Base-by-base conservation (phyloP, 441 rosid species). In the Populus trichocarpa region DNA sequence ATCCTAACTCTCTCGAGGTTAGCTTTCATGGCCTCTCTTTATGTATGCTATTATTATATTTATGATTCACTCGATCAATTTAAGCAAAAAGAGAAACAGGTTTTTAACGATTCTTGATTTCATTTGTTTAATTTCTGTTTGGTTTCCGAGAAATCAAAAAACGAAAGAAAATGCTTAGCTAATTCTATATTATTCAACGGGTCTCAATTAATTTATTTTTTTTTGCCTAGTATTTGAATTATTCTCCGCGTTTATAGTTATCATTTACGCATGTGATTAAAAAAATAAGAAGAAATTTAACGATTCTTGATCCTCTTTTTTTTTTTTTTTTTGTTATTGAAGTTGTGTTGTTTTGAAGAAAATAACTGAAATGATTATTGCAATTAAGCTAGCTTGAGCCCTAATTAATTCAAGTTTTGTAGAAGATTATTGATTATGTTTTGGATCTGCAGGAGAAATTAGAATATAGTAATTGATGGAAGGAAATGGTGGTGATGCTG, bases 401-500 rank as follows among this genome's bases (percentile, higher is more conserved):
- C 33, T 65, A 25, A 65, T 53, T 53, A 16, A 53, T 53, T 16
- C 61, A 16, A 53, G 8, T 53, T 30, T 16, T 53, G 61, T 50
- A 14, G n/a, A 50, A 50, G n/a, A 16, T 50, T 50, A 14, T 28
- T 57, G 7, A 16, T 4, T 3, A 4, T 4, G 32, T 25, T 33
- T 66, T 30, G 25, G 22, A 67, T 69, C 13, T 75, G 20, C 76
- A 73, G 86, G 50, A 69, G 74, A 63, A 30, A 16, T 53, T 30
- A 22, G 26, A 74, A 30, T 30, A 28, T 23, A 53, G 25, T 26
- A 36, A 65, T 18, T 65, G 30, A 79, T 85, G 88, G 84, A 77
- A 75, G 85, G 80, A 74, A 77, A n/a, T 23, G 80, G 79, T 50
- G 84, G 70, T 25, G 85, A 84, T 63, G 81, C 74, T 69, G 84